Evolutionary conservation across 768 basidiomycete species (phyloP), one percentile per base, ranked within the genome.

Genomic region (Sporobolomyces phaffii): DNA sequence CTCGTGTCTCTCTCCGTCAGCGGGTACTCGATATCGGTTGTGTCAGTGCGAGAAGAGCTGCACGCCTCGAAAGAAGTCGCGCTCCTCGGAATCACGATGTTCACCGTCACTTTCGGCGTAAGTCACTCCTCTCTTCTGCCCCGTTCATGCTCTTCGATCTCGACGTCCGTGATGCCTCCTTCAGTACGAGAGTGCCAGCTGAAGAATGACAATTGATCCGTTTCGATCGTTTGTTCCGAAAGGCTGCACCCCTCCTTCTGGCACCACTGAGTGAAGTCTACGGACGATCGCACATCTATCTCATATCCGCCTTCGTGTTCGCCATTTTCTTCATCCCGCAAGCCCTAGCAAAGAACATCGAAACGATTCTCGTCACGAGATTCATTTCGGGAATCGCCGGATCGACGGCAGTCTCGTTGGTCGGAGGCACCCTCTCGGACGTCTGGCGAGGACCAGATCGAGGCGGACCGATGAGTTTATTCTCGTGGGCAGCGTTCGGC

Each of bases 391-490:
- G 79, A 7, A 64, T 69, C 7, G 75, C 77, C 1, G 80, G 78
- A 1, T 74, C 73, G 15, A 76, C 78, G 0, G 80, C 78, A 1
- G 72, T 62, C 11, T 60, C 62, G 1, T 60, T 80, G 34, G 79
- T 80, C 5, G 79, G 78, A 1, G 79, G 79, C 0, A 79, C 78
- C 1, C 69, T 80, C 18, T 74, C 77, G 1, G 79, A 80, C 60
- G 76, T 80, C 13, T 80, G 75, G 71, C 28, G 62, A 0, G 74
- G 75, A 2, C 51, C 68, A 28, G 75, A 79, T 57, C 73, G 68
- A 50, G 77, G 70, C 1, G n/a, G 87, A 2, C 89, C 89, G 0
- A 90, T 91, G 88, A 80, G 86, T 0, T 74, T 87, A 2, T 93
- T 89, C 75, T 80, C 87, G 0, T 72, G 85, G 7, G 78, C 80